Percentiles rank a stretch among this genome's conserved stretches.
These are phyloP conservation scores for Saccharomycopsis sp. DNA, from an alignment of 805 yeast genomes.

Conservation along the genomic window DNA sequence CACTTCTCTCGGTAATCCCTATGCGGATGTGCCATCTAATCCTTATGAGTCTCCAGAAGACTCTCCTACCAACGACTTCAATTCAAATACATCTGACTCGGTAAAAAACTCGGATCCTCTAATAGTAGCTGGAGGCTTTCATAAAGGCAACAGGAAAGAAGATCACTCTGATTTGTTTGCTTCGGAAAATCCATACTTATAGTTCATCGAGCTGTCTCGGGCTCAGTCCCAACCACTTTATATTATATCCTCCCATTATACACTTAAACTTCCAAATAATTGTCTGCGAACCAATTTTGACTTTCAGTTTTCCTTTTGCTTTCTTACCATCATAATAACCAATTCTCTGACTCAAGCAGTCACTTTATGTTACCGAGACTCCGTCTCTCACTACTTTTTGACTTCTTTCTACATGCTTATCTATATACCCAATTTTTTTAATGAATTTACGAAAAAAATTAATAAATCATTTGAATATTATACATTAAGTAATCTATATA, in stretches of 20 bases:
- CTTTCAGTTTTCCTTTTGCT: no score
- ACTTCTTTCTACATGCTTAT: neutral
- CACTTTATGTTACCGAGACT: neutral
- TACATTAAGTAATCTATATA: no score
- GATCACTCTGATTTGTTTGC: neutral
- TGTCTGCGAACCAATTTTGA: no score
- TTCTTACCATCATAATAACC: neutral
- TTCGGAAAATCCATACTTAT: neutral
- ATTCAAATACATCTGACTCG: neutral
- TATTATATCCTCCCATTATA: neutral
- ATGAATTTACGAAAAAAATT: neutral
- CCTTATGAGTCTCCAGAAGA: neutral
- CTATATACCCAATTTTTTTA: neutral
- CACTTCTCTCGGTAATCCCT: slow-evolving; percentile 8
- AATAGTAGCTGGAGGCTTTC: neutral
- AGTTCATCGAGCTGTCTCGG: neutral
- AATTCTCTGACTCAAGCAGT: neutral
- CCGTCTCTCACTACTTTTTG: neutral
- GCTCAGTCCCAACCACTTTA: neutral
- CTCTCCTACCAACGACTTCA: neutral
- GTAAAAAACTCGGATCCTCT: neutral
- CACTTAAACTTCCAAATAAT: no score
- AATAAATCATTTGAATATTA: no score
- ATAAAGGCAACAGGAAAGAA: neutral
- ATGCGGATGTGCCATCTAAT: slow-evolving; percentile 1